These are phyloP conservation scores for Eucalyptus tenuipes DNA, from an alignment of 345 rosid species.

Conservation along the genomic window DNA sequence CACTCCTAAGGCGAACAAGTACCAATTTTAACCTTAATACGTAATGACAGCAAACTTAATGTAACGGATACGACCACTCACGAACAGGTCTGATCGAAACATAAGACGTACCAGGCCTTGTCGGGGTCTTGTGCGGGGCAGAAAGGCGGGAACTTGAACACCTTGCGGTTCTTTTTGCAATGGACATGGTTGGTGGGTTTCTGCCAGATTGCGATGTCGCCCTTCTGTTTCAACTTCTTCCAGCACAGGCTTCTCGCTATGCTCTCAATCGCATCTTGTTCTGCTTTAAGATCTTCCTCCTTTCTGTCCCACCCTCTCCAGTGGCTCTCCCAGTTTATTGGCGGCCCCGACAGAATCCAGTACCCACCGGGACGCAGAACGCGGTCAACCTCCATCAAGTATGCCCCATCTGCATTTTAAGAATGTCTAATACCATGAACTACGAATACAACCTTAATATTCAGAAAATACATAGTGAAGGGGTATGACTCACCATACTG, in stretches of 20 bases:
- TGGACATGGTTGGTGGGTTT: slow-evolving; percentile 80
- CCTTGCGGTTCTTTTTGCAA: slow-evolving; percentile 41
- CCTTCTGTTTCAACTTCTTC: slow-evolving; percentile 58
- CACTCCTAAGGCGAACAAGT: background rate
- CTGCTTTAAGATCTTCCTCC: slow-evolving; percentile 38
- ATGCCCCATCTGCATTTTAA: slow-evolving; percentile 47
- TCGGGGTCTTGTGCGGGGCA: slow-evolving; percentile 66
- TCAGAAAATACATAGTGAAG: background rate
- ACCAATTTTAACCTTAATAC: background rate
- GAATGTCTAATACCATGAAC: background rate
- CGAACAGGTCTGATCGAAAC: background rate
- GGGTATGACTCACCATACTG: slow-evolving; percentile 25
- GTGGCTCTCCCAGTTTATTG: slow-evolving; percentile 70
- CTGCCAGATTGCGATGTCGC: slow-evolving; percentile 78
- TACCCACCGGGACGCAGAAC: slow-evolving; percentile 86
- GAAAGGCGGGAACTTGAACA: slow-evolving; percentile 45
- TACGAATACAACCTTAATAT: background rate
- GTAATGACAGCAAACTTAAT: background rate
- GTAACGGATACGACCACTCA: background rate
- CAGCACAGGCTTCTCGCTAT: slow-evolving; percentile 73
- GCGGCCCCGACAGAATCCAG: slow-evolving; percentile 93
- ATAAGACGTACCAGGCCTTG: slow-evolving; percentile 48
- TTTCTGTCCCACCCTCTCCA: slow-evolving; percentile 88
- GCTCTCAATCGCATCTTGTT: slow-evolving; percentile 44
- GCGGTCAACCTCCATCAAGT: slow-evolving; percentile 77